Percentiles rank a stretch among this genome's conserved stretches.
Conservation (phyloP, 1,284 basidiomycete species). For the Puccinia triticina region DNA sequence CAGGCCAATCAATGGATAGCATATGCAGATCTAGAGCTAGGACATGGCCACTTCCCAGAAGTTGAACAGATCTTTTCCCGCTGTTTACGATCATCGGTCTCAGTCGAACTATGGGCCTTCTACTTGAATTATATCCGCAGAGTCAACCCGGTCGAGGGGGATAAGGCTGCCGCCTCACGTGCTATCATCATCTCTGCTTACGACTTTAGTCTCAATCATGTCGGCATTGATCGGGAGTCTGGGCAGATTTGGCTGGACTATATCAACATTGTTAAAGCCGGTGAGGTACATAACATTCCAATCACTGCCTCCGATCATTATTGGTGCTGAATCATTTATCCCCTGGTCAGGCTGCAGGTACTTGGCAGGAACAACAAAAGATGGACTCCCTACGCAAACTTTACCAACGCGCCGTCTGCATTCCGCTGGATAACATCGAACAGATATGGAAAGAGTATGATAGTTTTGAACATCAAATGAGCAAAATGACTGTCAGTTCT, state of each 20-base stretch:
- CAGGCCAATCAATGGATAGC: slow-evolving; percentile 64
- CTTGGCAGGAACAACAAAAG: slow-evolving; percentile 94
- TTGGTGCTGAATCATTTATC: neutral
- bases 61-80: slow-evolving; percentile 78
- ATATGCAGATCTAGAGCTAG: slow-evolving; percentile 77
- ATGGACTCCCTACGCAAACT: slow-evolving; percentile 89
- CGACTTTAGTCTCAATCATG: slow-evolving; percentile 86
- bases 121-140: slow-evolving; percentile 80
- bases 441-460: slow-evolving; percentile 93
- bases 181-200: slow-evolving; percentile 82
- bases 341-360: slow-evolving; percentile 67
- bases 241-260: slow-evolving; percentile 68
- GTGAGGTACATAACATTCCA: slow-evolving; percentile 66
- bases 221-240: slow-evolving; percentile 72
- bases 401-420: slow-evolving; percentile 89
- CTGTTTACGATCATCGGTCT: slow-evolving; percentile 77
- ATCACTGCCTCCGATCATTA: neutral
- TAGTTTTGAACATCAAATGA: slow-evolving; percentile 85
- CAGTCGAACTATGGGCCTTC: slow-evolving; percentile 82
- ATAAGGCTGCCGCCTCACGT: slow-evolving; percentile 65
- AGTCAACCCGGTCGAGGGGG: slow-evolving; percentile 62
- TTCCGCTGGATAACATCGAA: slow-evolving; percentile 91
- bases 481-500: slow-evolving; percentile 75
- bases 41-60: slow-evolving; percentile 68
- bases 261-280: slow-evolving; percentile 79